Evolutionary conservation across 2,329 filamentous ascomycete genomes (phyloP).

Genomic region (Hortaea sp.): DNA sequence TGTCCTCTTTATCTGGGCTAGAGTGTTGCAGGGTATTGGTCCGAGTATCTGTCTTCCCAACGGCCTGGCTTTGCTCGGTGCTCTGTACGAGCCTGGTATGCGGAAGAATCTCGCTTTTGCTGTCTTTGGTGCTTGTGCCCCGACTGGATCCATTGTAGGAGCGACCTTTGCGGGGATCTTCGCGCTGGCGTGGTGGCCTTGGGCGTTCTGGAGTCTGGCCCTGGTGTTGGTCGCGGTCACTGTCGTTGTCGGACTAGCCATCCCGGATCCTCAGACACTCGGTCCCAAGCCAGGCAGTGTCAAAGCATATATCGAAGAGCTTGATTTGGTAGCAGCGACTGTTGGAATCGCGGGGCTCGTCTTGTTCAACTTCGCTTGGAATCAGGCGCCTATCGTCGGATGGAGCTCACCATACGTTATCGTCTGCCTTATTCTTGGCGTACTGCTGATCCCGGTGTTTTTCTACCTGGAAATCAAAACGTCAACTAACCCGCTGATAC

Average conservation of each 20-base stretch:
- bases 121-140: conserved; percentile 40
- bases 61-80: conserved; percentile 51
- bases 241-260: conserved; percentile 27
- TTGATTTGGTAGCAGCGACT: conserved; percentile 37
- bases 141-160: conserved; percentile 35
- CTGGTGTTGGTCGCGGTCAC: conserved; percentile 31
- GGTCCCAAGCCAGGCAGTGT: conserved; percentile 5
- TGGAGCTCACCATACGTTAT: conserved; percentile 51
- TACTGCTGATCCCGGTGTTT: conserved; percentile 46
- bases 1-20: conserved; percentile 28
- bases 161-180: conserved; percentile 32
- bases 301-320: conserved; percentile 16
- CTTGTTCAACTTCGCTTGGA: conserved; percentile 59
- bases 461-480: conserved; percentile 40
- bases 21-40: conserved; percentile 42
- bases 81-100: conserved; percentile 45
- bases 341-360: conserved; percentile 47
- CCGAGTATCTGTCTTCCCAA: conserved; percentile 56
- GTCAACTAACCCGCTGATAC: conserved; percentile 46
- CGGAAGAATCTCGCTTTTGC: conserved; percentile 53
- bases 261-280: conserved; percentile 28
- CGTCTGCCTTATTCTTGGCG: conserved; percentile 46
- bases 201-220: conserved; percentile 36
- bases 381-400: conserved; percentile 50
- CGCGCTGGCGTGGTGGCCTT: conserved; percentile 42